Evolutionary conservation across 2,329 filamentous ascomycete genomes (phyloP).

Genomic region (Colletotrichum spaethianum): DNA sequence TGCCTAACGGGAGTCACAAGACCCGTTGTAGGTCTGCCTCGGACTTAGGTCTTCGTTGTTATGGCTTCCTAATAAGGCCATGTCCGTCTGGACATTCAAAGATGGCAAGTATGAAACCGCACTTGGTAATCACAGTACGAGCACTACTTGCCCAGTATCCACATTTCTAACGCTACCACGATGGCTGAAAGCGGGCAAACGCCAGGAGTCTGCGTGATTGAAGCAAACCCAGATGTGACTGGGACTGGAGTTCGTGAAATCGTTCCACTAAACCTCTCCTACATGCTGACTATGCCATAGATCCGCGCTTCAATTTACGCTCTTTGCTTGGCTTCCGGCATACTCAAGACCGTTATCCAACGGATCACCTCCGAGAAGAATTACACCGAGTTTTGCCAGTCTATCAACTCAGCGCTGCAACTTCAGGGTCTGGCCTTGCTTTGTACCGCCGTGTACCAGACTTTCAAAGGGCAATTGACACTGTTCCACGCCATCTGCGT

Average conservation of each 20-base stretch:
- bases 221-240: background rate
- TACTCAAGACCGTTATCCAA: background rate
- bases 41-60: background rate
- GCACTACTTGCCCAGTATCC: background rate
- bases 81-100: background rate
- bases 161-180: no score
- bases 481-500: slow-evolving; percentile 18
- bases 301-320: background rate
- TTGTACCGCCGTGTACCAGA: slow-evolving; percentile 5
- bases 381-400: slow-evolving; percentile 4
- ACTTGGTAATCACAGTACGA: background rate
- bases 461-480: background rate
- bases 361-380: slow-evolving; percentile 7
- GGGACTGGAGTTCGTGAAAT: background rate
- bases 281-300: background rate
- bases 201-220: background rate
- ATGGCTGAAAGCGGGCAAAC: background rate
- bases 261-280: background rate
- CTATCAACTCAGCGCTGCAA: slow-evolving; percentile 7
- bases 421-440: slow-evolving; percentile 4
- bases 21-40: background rate
- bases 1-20: background rate
- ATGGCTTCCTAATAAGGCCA: background rate
- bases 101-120: background rate
- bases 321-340: slow-evolving; percentile 2